These are phyloP conservation scores for Diophrys appendiculata DNA, from an alignment of 73 alveolate species.

Conservation along the genomic window DNA sequence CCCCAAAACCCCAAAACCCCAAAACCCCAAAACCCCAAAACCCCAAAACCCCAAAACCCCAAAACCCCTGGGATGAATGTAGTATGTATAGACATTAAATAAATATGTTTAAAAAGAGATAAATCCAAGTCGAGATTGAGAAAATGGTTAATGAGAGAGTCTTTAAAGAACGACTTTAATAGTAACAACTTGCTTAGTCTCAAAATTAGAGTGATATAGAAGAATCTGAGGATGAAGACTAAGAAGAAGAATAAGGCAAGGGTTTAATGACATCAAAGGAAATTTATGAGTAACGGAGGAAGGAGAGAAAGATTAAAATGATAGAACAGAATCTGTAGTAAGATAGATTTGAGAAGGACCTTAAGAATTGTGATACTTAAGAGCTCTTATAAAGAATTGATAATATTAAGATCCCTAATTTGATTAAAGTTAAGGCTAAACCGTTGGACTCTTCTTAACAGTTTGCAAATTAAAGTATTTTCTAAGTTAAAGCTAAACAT, in stretches of 20 bases:
- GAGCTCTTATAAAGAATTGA: background rate
- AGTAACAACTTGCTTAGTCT: background rate
- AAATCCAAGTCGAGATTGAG: background rate
- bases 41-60: no score
- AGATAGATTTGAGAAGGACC: background rate
- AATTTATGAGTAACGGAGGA: background rate
- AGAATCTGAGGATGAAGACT: background rate
- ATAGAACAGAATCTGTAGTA: background rate
- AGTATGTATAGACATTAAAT: no score
- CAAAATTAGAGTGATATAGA: background rate
- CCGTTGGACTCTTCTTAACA: background rate
- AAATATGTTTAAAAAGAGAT: background rate
- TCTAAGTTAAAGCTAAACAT: background rate
- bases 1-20: no score
- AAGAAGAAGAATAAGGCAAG: background rate
- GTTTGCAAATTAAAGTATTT: background rate
- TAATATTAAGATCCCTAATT: background rate
- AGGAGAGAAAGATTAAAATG: background rate
- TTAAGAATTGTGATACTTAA: background rate
- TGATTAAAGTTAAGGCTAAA: background rate
- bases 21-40: no score
- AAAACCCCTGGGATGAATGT: no score
- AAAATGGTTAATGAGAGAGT: background rate
- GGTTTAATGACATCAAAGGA: background rate
- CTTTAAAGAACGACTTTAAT: background rate